Evolutionary conservation across 805 yeast species (phyloP), one percentile per base, ranked within the genome.

Genomic region (Starmerella floricola): DNA sequence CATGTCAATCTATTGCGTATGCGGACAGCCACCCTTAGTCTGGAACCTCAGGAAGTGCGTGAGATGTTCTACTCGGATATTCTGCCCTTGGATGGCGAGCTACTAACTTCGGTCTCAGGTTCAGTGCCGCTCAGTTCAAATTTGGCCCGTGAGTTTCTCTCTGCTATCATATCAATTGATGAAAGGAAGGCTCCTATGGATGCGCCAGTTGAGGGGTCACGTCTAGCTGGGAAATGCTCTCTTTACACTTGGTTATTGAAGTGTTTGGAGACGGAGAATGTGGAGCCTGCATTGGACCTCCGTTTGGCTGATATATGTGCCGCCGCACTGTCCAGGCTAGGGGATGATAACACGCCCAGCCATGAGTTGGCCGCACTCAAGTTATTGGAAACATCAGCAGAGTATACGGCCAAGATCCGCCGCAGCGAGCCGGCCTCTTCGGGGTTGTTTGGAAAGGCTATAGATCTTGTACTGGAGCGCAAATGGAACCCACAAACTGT

Each of bases 111-210:
- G 2, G 19, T 40, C 6, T 8, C 40, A 8, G 18, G 19, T 2
- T 35, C 30, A 3, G 28, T 18, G 15, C 40, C 33, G 3, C 10
- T 40, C n/a, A 29, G 35, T 20, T 18, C 27, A 3, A 17, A n/a
- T 3, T 8, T 40, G 10, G 44, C 44, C 6, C 10, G 24, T 6
- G 44, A 40, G 19, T 29, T 40, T 29, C 17, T 34, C 15, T 3
- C 8, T 4, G 31, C 44, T 16, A 31, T 23, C 31, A 10, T 28
- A 8, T 4, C 13, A 5, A 6, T 34, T 15, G 5, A n/a, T 18
- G 26, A 23, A 10, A 34, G 27, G n/a, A 8, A 15, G 6, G 8
- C 15, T 16, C n/a, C 27, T 33, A 6, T 6, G 12, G 16, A 8
- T 15, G 27, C n/a, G 12, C 32, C 32, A 6, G 6, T 29, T 15